Base-by-base conservation (phyloP, 2,329 filamentous ascomycete genomes). In the Aspergillus glaucus region DNA sequence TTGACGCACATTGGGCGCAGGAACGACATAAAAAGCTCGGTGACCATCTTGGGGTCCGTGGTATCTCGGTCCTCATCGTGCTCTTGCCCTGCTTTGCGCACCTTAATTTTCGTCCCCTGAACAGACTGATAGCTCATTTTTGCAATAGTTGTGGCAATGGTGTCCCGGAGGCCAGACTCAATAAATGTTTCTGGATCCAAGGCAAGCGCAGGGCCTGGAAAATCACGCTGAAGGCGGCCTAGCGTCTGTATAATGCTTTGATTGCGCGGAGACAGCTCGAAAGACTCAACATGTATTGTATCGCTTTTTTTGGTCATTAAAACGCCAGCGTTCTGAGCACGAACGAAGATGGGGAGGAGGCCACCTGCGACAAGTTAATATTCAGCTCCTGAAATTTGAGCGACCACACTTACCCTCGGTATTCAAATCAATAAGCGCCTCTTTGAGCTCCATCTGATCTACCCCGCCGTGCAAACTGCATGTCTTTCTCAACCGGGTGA, bases 61-160 rank as follows among this genome's bases (percentile, higher is more conserved):
- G 77, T 77, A 15, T 84, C 77, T 3, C 78, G 69, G 0, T 59
- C 60, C 50, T 82, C 78, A 1, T 56, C 55, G 1, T 67, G 56
- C 2, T 50, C 45, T 8, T 57, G 51, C 0, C 60, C 45, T 1
- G 70, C 72, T 47, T 81, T 81, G 2, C 10, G 54, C 0, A 62
- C 56, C 24, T 62, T 59, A 1, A 66, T 61, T 44, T 67, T 65
- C 5, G 69, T 68, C 17, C 64, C 66, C 4, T 59, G 52, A 10
- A 52, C 63, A 19, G 55, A 21, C 48, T 75, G 67, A 1, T 57
- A 56, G 26, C 67, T 66, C 58, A 76, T 59, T 21, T 62, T 67
- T 0, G 64, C 52, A 2, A 75, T 52, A 4, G 60, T 64, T 5
- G 56, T 45, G 1, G 63, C 62, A 0, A 75, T 47, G 8, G 60